Percentiles rank a stretch among this genome's conserved stretches.
Evolutionary conservation across 164 flowering plant genomes (phyloP).

Genomic region (Kalanchoe fedtschenkoi): DNA sequence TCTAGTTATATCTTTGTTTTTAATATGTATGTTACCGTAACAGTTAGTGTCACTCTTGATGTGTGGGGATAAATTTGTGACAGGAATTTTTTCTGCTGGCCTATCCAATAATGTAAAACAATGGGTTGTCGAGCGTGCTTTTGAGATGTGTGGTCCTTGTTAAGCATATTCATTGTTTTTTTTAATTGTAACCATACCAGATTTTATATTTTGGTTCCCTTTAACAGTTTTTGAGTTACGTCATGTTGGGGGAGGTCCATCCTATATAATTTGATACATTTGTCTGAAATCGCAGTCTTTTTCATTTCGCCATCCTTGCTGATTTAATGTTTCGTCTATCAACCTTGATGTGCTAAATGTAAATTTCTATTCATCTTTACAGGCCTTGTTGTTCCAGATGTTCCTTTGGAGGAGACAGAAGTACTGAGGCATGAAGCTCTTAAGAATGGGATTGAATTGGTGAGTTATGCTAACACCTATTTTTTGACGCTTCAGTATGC

Average conservation of each 20-base stretch:
- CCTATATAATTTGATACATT: background rate
- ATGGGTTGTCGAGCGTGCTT: no score
- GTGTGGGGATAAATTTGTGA: no score
- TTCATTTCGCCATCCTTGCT: background rate
- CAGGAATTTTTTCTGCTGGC: no score
- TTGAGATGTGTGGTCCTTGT: no score
- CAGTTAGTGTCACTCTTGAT: no score
- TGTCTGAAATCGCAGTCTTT: background rate
- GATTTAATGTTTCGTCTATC: background rate
- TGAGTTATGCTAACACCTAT: constrained; percentile 13
- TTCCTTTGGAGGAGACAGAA: constrained; percentile 89
- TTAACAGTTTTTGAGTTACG: background rate
- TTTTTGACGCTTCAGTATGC: background rate
- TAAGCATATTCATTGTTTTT: no score
- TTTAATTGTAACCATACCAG: no score
- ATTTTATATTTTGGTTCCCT: no score
- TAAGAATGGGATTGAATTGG: constrained; percentile 63
- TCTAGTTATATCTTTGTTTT: no score
- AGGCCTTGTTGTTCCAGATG: constrained; percentile 97
- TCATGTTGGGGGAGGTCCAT: background rate
- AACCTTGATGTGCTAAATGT: background rate
- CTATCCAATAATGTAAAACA: no score
- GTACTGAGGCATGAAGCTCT: constrained; percentile 62
- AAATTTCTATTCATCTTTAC: constrained; percentile 12
- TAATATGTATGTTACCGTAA: no score